Conservation (phyloP, 306 rosid species). For the Astragalus membranaceus region DNA sequence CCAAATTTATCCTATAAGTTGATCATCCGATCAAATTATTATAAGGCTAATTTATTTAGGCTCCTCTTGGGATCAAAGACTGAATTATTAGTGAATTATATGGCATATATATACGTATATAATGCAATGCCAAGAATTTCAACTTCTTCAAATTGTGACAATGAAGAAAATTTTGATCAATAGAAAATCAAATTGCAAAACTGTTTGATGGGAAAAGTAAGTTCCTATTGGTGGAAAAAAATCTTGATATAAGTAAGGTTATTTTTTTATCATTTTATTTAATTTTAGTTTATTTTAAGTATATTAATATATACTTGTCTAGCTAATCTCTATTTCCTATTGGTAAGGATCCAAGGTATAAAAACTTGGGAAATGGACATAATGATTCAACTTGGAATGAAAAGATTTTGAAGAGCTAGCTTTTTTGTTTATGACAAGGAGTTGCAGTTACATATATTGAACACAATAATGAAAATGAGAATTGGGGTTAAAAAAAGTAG, state of each 20-base stretch:
- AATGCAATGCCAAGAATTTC: neutral
- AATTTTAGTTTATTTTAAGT: too few relatives aligned
- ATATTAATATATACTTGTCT: too few relatives aligned
- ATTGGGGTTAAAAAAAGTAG: slow-evolving; percentile 13
- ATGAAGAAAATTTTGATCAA: neutral
- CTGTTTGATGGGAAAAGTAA: neutral
- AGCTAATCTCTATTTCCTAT: neutral
- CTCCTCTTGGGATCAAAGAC: neutral
- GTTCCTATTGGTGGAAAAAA: neutral
- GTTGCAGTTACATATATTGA: slow-evolving; percentile 5
- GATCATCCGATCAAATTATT: neutral
- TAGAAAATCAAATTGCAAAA: neutral
- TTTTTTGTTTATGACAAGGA: slow-evolving; percentile 36
- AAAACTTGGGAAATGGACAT: slow-evolving; percentile 23
- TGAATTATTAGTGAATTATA: neutral
- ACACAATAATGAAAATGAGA: slow-evolving; percentile 33
- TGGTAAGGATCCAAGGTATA: slow-evolving; percentile 12
- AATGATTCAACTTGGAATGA: slow-evolving; percentile 36
- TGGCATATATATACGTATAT: neutral
- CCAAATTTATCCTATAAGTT: neutral
- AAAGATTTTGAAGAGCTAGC: neutral
- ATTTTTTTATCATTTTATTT: too few relatives aligned
- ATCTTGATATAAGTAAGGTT: too few relatives aligned
- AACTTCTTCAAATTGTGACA: neutral
- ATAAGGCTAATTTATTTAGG: neutral